A percentile compares a stretch with the other conserved stretches of the same genome.
Conservation (phyloP, 2,329 filamentous ascomycete species). For the Sarocladium oryzae region DNA sequence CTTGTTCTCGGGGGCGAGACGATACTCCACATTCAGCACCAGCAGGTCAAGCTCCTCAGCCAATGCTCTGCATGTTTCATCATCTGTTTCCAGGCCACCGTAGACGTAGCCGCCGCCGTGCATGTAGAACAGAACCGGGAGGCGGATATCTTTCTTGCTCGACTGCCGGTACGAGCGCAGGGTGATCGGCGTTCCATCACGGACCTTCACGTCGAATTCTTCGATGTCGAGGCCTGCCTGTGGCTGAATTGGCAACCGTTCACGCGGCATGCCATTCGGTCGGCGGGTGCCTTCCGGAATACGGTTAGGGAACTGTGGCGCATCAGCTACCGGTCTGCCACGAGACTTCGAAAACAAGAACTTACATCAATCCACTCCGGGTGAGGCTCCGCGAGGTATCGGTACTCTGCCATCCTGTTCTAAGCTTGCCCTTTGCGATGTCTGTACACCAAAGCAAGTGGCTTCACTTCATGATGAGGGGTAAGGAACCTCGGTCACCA, state of each 20-base stretch:
- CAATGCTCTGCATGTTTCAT: slow-evolving; percentile 18
- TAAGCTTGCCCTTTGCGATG: no score
- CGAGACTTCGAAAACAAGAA: no score
- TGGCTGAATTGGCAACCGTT: slow-evolving; percentile 16
- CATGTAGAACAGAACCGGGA: slow-evolving; percentile 15
- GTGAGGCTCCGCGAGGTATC: slow-evolving; percentile 5
- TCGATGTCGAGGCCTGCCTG: slow-evolving; percentile 17
- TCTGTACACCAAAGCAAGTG: no score
- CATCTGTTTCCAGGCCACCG: slow-evolving; percentile 21
- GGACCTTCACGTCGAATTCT: slow-evolving; percentile 17
- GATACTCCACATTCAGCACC: slow-evolving; percentile 42
- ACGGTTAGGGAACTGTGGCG: slow-evolving; percentile 19
- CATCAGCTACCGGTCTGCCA: background rate
- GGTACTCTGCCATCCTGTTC: background rate
- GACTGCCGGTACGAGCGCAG: slow-evolving; percentile 17
- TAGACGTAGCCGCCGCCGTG: slow-evolving; percentile 21
- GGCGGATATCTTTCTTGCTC: background rate
- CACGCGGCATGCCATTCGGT: slow-evolving; percentile 14
- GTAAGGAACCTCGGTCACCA: background rate
- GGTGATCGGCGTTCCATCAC: slow-evolving; percentile 15
- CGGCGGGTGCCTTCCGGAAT: slow-evolving; percentile 14
- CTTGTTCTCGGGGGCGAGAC: slow-evolving; percentile 42
- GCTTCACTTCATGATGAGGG: background rate
- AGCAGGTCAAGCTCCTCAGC: slow-evolving; percentile 21
- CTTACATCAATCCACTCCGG: slow-evolving; percentile 8